A percentile compares a stretch with the other conserved stretches of the same genome.
Evolutionary conservation across 129 eudicot species (phyloP).

Genomic region (Lonicera japonica): DNA sequence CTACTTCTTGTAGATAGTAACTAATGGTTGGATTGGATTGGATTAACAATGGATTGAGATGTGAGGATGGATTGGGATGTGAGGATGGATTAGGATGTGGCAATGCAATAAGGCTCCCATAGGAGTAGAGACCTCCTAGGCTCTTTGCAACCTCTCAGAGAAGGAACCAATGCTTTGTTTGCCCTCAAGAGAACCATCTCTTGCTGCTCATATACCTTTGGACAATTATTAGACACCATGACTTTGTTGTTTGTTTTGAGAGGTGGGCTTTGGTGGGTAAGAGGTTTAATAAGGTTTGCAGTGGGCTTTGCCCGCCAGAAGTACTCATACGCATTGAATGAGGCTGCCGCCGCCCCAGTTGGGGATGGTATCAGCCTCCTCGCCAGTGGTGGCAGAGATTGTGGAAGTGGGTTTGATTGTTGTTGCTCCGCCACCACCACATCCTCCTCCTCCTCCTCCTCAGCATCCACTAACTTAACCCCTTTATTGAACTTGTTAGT

Average conservation of each 20-base stretch:
- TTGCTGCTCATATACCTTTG: conserved; percentile 15
- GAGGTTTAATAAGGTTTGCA: conserved; percentile 26
- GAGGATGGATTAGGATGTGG: conserved; percentile 35
- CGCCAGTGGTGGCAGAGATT: conserved; percentile 34
- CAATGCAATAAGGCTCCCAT: conserved; percentile 87
- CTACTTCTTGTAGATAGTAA: conserved; percentile 1
- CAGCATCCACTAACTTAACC: conserved; percentile 9
- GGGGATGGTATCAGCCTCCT: conserved; percentile 32
- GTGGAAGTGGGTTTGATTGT: conserved; percentile 9
- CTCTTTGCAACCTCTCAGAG: conserved; percentile 61
- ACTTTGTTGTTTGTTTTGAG: conserved; percentile 16
- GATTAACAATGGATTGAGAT: neutral
- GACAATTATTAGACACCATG: neutral
- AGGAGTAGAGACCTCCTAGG: conserved; percentile 40
- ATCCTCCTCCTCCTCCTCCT: conserved; percentile 13
- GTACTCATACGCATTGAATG: conserved; percentile 62
- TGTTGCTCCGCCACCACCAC: neutral
- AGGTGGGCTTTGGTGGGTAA: conserved; percentile 25
- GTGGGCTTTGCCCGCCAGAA: conserved; percentile 63
- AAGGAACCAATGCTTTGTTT: conserved; percentile 37
- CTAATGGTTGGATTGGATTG: neutral
- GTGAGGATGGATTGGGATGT: neutral
- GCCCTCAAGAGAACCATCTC: conserved; percentile 24
- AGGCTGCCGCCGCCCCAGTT: conserved; percentile 22
- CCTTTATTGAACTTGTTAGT: conserved; percentile 28